phyloP scores from a whole-genome alignment of 176 grass and related monocot genomes.

The Ampelocalamus luodianensis region DNA sequence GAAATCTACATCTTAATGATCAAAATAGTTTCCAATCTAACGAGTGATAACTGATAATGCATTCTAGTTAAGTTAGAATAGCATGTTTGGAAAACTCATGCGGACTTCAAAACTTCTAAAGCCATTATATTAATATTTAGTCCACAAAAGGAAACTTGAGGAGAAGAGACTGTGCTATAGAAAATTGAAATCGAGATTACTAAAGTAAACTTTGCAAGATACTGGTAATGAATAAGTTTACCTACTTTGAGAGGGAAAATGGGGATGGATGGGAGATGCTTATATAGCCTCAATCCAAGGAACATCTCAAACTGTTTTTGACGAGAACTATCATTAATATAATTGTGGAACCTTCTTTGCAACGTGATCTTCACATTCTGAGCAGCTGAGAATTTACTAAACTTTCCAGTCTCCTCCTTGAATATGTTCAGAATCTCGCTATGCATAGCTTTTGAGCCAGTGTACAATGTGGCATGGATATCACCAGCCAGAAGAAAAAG shows the following conservation, averaged over 20 bases:
- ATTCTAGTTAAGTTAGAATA: constrained; percentile 20
- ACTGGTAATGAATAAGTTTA: constrained; percentile 41
- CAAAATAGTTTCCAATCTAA: constrained; percentile 27
- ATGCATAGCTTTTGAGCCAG: constrained; percentile 99
- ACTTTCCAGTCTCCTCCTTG: constrained; percentile 88
- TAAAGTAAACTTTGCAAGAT: constrained; percentile 33
- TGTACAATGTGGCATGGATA: constrained; percentile 99
- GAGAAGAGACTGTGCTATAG: background rate
- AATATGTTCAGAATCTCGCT: constrained; percentile 99
- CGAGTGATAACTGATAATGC: background rate
- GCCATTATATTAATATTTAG: background rate
- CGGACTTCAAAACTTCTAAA: background rate
- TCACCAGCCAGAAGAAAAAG: constrained; percentile 95
- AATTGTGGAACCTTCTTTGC: constrained; percentile 90
- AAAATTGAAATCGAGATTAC: constrained; percentile 41
- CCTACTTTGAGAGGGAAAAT: constrained; percentile 89
- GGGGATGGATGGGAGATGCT: constrained; percentile 88
- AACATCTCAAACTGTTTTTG: constrained; percentile 99
- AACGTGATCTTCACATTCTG: constrained; percentile 96
- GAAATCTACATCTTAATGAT: background rate
- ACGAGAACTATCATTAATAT: constrained; percentile 83
- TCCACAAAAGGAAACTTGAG: background rate
- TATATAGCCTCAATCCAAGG: constrained; percentile 95
- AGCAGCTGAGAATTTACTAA: constrained; percentile 91
- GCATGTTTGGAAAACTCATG: constrained; percentile 1